phyloP scores from a whole-genome alignment of 106 monocot genomes.

The Triglochin maritima region DNA sequence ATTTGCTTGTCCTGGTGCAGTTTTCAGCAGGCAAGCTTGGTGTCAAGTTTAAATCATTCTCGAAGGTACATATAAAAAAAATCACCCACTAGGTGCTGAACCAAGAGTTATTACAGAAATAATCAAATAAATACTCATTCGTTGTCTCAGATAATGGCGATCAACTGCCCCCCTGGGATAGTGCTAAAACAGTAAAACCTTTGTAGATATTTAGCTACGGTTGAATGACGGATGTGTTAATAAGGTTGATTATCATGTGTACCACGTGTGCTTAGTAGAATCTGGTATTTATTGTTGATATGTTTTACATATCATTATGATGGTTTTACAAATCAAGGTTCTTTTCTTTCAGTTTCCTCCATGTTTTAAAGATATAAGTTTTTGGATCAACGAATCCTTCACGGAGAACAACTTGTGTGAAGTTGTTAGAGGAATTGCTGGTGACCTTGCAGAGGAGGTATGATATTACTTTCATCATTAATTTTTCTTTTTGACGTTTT shows the following conservation, averaged over 20 bases:
- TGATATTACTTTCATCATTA: neutral
- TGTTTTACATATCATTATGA: neutral
- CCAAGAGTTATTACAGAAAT: too few relatives aligned
- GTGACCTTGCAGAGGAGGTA: slow-evolving; percentile 58
- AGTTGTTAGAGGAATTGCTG: slow-evolving; percentile 94
- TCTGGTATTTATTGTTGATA: too few relatives aligned
- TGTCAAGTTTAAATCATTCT: slow-evolving; percentile 88
- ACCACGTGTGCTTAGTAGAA: too few relatives aligned
- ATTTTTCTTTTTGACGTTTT: neutral
- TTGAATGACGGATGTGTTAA: too few relatives aligned
- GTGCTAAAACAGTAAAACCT: too few relatives aligned
- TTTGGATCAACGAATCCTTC: slow-evolving; percentile 92
- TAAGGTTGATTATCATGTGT: too few relatives aligned
- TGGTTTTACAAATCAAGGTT: neutral
- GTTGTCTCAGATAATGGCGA: too few relatives aligned
- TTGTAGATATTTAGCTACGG: too few relatives aligned
- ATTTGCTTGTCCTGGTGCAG: slow-evolving; percentile 21
- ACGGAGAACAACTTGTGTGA: slow-evolving; percentile 98
- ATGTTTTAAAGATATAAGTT: slow-evolving; percentile 98
- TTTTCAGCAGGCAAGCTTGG: slow-evolving; percentile 89
- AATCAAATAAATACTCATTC: too few relatives aligned
- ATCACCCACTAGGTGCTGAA: neutral
- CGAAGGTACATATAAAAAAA: slow-evolving; percentile 49
- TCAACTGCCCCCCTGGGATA: too few relatives aligned
- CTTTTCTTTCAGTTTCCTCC: slow-evolving; percentile 70